Evolutionary conservation across 257 asterid genomes (phyloP).

Genomic region (Nicotiana noctiflora): DNA sequence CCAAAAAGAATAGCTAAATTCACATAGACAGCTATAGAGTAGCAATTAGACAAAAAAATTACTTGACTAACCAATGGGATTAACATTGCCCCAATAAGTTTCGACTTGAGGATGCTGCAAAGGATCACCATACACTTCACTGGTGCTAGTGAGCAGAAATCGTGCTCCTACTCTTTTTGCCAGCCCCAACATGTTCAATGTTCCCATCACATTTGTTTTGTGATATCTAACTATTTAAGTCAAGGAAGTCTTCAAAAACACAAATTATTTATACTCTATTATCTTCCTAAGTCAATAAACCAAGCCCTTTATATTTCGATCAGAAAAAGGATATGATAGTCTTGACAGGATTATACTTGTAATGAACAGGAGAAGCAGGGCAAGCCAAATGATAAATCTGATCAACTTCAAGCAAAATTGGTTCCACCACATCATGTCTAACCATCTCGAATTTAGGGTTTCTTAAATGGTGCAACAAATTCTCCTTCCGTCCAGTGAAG

Average conservation of each 20-base stretch:
- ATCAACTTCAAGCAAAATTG: constrained; percentile 81
- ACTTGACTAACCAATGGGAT: constrained; percentile 66
- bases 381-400: constrained; percentile 91
- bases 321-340: constrained; percentile 98
- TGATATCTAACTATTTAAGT: constrained; percentile 37
- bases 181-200: constrained; percentile 86
- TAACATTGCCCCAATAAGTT: constrained; percentile 91
- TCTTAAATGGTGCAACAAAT: constrained; percentile 55
- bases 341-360: constrained; percentile 89
- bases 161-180: constrained; percentile 88
- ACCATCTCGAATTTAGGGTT: constrained; percentile 74
- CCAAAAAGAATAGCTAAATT: not conserved
- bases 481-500: constrained; percentile 71
- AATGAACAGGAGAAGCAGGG: constrained; percentile 95
- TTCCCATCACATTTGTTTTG: constrained; percentile 99
- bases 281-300: not conserved
- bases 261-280: too few relatives aligned
- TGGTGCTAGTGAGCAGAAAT: constrained; percentile 79
- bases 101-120: constrained; percentile 83
- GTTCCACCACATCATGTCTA: constrained; percentile 85
- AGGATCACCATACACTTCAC: constrained; percentile 92
- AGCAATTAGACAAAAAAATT: too few relatives aligned
- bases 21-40: too few relatives aligned
- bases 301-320: too few relatives aligned
- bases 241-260: constrained; percentile 22